Base-by-base conservation (phyloP, 805 yeast species). In the Hanseniaspora hatyaiensis region DNA sequence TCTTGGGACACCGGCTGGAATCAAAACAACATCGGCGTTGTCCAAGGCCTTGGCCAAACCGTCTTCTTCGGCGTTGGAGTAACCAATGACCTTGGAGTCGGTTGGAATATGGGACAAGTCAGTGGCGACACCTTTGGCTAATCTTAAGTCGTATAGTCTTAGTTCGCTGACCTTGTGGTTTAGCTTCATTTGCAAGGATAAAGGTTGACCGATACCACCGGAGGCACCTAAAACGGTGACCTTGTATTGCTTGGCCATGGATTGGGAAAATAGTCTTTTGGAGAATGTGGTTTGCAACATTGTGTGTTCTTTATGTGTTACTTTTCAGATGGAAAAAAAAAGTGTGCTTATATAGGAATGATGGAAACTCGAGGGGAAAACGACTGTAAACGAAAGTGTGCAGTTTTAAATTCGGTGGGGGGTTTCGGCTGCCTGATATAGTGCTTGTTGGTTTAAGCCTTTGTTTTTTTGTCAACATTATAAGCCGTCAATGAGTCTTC, bases 1-100 rank as follows among this genome's bases (percentile, higher is more conserved):
- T 78, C 94, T 84, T 73, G 94, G 96, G 51, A 88, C 94, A 73
- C 96, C 96, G 50, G 96, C 96, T 63, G 96, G 96, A 67, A 88
- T 84, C 55, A 88, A 77, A 54, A 88, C 82, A 52, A 88, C 82
- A 57, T 82, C 87, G 47, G 75, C 70, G 56, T 72, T 75, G 53
- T 74, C 78, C 55, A 88, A 77, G 47, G 96, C 89, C 56, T 71
- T 71, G 60, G 72, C 70, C 56, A 88, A 70, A 50, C 83, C 85
- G 50, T 72, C 72, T 58, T 70, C 70, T 52, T 78, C 74, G 54
- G 83, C 94, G 57, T 95, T 94, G 51, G 84, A 74, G 74, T 74
- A 88, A 55, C 96, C 96, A 56, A 70, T 75, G 58, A 89, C 96
- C 50, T 75, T 76, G 54, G 95, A 84, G 73, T 83, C 78, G 63